Evolutionary conservation across 164 flowering plant genomes (phyloP).

Genomic region (Brasenia schreberi): DNA sequence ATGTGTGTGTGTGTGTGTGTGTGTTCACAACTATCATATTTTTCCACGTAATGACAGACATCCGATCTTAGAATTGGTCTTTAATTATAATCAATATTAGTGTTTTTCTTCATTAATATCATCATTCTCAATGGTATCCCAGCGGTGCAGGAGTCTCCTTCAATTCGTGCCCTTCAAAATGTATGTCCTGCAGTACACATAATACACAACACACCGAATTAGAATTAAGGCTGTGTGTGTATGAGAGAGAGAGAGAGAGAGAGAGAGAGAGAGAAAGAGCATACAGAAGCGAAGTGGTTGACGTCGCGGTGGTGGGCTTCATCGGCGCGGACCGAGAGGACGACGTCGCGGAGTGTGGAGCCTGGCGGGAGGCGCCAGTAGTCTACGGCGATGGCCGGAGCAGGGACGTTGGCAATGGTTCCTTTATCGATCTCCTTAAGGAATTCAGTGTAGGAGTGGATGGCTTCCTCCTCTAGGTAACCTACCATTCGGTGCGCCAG

Average conservation of each 20-base stretch:
- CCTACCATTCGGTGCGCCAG: conserved; percentile 63
- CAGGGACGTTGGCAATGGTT: conserved; percentile 50
- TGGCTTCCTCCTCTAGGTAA: conserved; percentile 68
- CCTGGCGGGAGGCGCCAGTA: conserved; percentile 49
- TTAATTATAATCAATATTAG: not conserved
- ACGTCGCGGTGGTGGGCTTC: conserved; percentile 72
- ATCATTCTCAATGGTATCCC: conserved; percentile 21
- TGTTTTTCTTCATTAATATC: not conserved
- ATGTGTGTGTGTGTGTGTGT: too few species aligned
- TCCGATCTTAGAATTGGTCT: not conserved
- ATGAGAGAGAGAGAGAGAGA: not conserved
- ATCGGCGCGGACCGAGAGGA: conserved; percentile 52
- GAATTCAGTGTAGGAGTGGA: conserved; percentile 66
- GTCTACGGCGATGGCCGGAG: conserved; percentile 72
- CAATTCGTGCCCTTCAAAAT: conserved; percentile 20
- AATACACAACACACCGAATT: too few species aligned
- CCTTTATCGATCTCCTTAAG: conserved; percentile 62
- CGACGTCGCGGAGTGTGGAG: conserved; percentile 53
- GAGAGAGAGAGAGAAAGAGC: not conserved
- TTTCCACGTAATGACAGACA: too few species aligned
- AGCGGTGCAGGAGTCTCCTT: conserved; percentile 27
- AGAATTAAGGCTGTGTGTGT: too few species aligned
- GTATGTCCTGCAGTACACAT: conserved; percentile 24
- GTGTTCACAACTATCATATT: too few species aligned
- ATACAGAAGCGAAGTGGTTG: conserved; percentile 68